These are phyloP conservation scores for Retiboletus flavoniger DNA, from an alignment of 1,284 basidiomycete species.

Conservation along the genomic window DNA sequence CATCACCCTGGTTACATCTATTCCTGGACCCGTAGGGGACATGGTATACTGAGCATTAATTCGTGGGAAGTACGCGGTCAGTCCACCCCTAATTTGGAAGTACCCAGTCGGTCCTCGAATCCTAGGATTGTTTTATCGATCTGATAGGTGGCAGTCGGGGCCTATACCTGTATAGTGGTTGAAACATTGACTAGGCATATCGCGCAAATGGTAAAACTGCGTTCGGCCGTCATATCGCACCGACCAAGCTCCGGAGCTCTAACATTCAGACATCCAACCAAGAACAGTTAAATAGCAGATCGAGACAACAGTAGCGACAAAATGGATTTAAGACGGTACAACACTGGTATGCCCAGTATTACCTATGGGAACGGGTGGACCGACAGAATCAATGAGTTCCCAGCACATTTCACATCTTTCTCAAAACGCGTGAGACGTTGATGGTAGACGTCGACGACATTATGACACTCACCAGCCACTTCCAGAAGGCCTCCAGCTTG, in stretches of 20 bases:
- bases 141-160: no score
- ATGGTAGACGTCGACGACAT: not conserved
- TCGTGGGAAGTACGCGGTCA: no score
- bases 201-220: not conserved
- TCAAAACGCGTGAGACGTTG: constrained; percentile 1
- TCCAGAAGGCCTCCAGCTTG: constrained; percentile 66
- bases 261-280: not conserved
- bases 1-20: no score
- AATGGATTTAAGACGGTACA: not conserved
- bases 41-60: no score
- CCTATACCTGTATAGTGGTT: no score
- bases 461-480: constrained; percentile 58
- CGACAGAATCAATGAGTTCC: not conserved
- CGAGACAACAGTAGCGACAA: not conserved
- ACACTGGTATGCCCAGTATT: constrained; percentile 10
- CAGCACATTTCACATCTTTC: constrained; percentile 25
- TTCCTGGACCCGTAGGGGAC: no score
- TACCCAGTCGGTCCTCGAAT: no score
- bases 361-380: not conserved
- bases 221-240: not conserved
- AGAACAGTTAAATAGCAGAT: not conserved
- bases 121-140: no score
- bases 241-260: not conserved
- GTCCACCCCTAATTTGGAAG: no score
- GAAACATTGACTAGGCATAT: no score